Conservation (phyloP, 2,329 filamentous ascomycete species). For the Fusarium mexicanum region DNA sequence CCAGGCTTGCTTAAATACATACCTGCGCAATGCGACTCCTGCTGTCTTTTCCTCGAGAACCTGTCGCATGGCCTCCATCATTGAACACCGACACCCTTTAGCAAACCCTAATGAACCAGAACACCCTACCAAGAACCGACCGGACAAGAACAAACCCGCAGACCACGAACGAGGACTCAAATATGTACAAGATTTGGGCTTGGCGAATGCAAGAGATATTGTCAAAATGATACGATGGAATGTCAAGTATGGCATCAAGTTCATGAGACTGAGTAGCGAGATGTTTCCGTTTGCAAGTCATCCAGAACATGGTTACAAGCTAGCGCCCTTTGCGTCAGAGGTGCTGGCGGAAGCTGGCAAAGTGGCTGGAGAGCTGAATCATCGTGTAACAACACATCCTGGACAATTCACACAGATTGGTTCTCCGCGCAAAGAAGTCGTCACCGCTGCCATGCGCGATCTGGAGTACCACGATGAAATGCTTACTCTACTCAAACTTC, state of each 20-base stretch:
- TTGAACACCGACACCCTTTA: conserved; percentile 88
- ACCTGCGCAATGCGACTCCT: conserved; percentile 81
- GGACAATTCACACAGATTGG: conserved; percentile 94
- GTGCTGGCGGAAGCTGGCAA: conserved; percentile 79
- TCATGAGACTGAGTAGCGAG: conserved; percentile 90
- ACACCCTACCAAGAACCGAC: conserved; percentile 86
- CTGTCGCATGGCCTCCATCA: conserved; percentile 87
- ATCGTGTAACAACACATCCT: conserved; percentile 89
- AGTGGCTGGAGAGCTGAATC: conserved; percentile 80
- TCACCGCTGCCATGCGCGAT: conserved; percentile 80
- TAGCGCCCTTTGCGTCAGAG: conserved; percentile 84
- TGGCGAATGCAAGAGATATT: conserved; percentile 86
- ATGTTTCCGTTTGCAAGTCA: conserved; percentile 98
- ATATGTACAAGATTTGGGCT: conserved; percentile 80
- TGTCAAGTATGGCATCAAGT: conserved; percentile 88
- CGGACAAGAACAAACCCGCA: conserved; percentile 76
- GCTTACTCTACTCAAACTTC: conserved; percentile 78
- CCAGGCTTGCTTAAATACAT: conserved; percentile 90
- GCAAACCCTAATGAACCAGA: conserved; percentile 78
- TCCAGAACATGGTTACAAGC: conserved; percentile 83
- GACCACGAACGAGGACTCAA: conserved; percentile 72
- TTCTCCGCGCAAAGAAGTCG: conserved; percentile 80
- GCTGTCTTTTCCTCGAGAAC: conserved; percentile 92
- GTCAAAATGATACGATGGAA: conserved; percentile 92
- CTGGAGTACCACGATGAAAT: conserved; percentile 90